Evolutionary conservation across 495 filamentous ascomycete genomes (phyloP).

Genomic region (Aspergillus homomorphus): DNA sequence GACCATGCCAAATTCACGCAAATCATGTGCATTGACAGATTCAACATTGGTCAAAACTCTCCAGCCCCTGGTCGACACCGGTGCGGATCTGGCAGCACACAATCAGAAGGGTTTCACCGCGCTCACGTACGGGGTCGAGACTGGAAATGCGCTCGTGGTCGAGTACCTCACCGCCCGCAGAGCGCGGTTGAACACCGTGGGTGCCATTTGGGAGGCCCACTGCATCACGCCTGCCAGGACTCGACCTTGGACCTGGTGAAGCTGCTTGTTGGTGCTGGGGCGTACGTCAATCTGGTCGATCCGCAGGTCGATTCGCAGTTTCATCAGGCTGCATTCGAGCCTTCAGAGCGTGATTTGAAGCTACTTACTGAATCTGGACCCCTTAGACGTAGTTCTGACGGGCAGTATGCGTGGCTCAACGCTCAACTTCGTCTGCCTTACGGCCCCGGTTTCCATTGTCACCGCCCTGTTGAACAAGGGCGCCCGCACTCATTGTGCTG

Average conservation of each 20-base stretch:
- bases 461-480: not conserved
- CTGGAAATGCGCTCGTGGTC: not conserved
- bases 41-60: too few species aligned
- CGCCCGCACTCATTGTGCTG: not conserved
- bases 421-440: not conserved
- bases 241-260: not conserved
- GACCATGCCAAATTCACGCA: too few species aligned
- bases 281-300: not conserved
- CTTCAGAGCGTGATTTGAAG: not conserved
- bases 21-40: too few species aligned
- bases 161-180: not conserved
- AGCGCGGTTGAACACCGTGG: not conserved
- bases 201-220: not conserved
- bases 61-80: too few species aligned
- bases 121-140: too few species aligned
- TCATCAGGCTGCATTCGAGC: not conserved
- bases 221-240: not conserved
- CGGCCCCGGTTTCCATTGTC: not conserved
- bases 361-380: not conserved
- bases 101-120: too few species aligned
- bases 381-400: not conserved
- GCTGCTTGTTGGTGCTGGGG: not conserved
- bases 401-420: not conserved
- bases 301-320: not conserved
- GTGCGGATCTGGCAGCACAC: too few species aligned